Evolutionary conservation across 192 early-diverging fungal species (phyloP).

Genomic region (Paraglomus brasilianum): DNA sequence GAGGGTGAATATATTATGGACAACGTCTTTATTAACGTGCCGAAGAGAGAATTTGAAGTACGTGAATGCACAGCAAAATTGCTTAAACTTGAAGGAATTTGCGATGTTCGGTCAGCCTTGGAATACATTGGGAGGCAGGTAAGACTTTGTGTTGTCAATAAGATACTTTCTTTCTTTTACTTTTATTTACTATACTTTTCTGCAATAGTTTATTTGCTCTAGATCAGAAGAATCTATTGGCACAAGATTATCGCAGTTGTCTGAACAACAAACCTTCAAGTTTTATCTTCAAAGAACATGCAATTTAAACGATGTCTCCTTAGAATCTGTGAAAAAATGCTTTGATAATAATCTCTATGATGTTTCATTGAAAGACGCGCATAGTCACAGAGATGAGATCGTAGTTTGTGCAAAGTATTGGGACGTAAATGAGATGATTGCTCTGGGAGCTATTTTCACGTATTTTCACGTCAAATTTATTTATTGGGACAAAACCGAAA

Average conservation of each 20-base stretch:
- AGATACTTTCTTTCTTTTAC: neutral
- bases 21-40: too few relatives aligned
- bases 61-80: neutral
- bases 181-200: slow-evolving; percentile 2
- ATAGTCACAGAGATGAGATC: neutral
- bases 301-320: neutral
- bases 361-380: neutral
- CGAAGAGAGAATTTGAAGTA: neutral
- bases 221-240: neutral
- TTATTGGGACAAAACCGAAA: neutral
- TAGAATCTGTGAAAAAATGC: too few relatives aligned
- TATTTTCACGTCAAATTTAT: neutral
- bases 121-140: neutral
- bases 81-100: neutral
- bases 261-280: neutral
- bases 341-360: too few relatives aligned
- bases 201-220: neutral
- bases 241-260: neutral
- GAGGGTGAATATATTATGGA: too few relatives aligned
- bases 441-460: neutral
- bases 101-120: slow-evolving; percentile 3
- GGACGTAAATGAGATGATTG: slow-evolving; percentile 1
- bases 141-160: neutral
- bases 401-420: neutral
- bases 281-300: neutral